Conservation (phyloP, 148 eudicot species). For the Silene latifolia region DNA sequence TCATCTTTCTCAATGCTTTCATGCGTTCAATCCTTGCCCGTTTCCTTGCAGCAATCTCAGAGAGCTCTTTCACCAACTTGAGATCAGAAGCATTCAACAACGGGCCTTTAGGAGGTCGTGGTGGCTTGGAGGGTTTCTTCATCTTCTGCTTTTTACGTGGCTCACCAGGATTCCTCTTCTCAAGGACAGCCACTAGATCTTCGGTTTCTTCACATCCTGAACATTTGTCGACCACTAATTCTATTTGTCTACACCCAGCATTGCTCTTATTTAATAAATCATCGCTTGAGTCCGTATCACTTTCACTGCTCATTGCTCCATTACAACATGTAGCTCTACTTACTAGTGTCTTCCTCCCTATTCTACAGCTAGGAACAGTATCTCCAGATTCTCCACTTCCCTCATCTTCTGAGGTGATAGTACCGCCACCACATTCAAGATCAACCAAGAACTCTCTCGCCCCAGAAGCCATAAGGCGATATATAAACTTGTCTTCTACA, state of each 20-base stretch:
- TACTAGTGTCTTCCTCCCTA: conserved; percentile 28
- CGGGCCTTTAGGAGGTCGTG: conserved; percentile 76
- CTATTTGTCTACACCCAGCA: conserved; percentile 21
- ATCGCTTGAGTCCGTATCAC: conserved; percentile 22
- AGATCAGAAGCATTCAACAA: conserved; percentile 50
- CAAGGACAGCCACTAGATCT: conserved; percentile 35
- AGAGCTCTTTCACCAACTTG: conserved; percentile 57
- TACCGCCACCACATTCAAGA: conserved; percentile 60
- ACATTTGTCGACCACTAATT: conserved; percentile 31
- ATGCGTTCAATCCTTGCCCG: conserved; percentile 60
- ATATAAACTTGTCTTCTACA: too few relatives aligned
- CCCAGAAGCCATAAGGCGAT: conserved; percentile 36
- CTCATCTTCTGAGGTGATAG: conserved; percentile 36
- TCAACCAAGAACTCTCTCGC: conserved; percentile 38
- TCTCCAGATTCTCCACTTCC: conserved; percentile 23
- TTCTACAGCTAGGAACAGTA: conserved; percentile 23
- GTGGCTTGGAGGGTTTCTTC: conserved; percentile 68
- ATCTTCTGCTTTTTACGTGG: conserved; percentile 35
- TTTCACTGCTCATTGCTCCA: conserved; percentile 29
- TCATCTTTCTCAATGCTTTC: conserved; percentile 57
- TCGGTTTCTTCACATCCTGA: conserved; percentile 31
- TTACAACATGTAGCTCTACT: conserved; percentile 29
- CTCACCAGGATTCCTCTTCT: conserved; percentile 41
- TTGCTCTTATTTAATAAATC: conserved; percentile 18
- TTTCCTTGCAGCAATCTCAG: conserved; percentile 55